Base-by-base conservation (phyloP, 2,329 filamentous ascomycete genomes). In the Cladosporium oxysporum region DNA sequence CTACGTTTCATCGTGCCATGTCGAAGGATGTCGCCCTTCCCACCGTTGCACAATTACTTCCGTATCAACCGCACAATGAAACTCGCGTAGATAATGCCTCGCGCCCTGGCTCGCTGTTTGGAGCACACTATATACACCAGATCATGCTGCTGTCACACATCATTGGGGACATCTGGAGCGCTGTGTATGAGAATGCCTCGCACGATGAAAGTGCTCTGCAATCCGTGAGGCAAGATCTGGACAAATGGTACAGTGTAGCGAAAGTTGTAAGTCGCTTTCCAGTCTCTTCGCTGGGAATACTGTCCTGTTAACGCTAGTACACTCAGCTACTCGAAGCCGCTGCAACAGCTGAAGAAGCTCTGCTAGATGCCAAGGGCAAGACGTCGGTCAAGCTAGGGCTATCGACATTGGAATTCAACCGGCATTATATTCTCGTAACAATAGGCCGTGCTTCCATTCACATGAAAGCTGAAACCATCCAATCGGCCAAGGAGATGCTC, bases 121-220 rank as follows among this genome's bases (percentile, higher is more conserved):
- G 69, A 3, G 69, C 70, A 7, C 71, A 73, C 57, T 69, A 64
- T 35, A 41, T 69, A 1, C 67, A 71, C 28, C 69, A 71, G 47
- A 66, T 70, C 7, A 62, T 68, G 44, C 33, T 29, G 14, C 61
- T 69, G 7, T 69, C 67, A 2, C 49, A 60, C 7, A 29, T 71
- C 3, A 66, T 69, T 18, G 67, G 59, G 5, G 68, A 71, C 16
- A 66, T 70, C 37, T 71, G 70, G 69, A 52, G 57, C 31, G 60
- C 41, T 41, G 50, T 71, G 10, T 66, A 71, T 49, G 59, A 66
- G 10, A 33, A 33, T 26, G 47, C 23, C 2, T 14, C 58, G 6
- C 47, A 14, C 14, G 28, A 64, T 21, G 62, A 66, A 12, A 23
- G 41, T 31, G 62, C 49, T 28, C 33, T 62, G 23, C 29, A 58